phyloP scores from a whole-genome alignment of 2,329 filamentous ascomycete species.

The Hymenoscyphus fraxineus region DNA sequence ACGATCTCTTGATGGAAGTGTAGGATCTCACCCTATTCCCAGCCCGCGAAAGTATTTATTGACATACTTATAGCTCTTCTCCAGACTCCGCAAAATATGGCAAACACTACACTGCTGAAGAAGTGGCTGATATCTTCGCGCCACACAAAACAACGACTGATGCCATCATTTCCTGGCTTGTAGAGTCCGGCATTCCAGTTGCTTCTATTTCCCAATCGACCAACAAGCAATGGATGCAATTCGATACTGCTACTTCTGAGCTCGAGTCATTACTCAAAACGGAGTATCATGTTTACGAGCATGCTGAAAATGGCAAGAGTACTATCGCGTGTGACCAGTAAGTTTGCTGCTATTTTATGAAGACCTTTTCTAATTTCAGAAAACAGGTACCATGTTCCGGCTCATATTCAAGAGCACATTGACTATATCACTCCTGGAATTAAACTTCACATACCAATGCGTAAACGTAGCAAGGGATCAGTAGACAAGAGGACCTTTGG shows the following conservation, averaged over 20 bases:
- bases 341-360: neutral
- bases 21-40: slow-evolving; percentile 11
- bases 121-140: slow-evolving; percentile 42
- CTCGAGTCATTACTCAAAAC: slow-evolving; percentile 51
- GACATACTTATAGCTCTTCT: slow-evolving; percentile 31
- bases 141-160: slow-evolving; percentile 43
- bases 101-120: slow-evolving; percentile 42
- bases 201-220: slow-evolving; percentile 46
- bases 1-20: slow-evolving; percentile 42
- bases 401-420: slow-evolving; percentile 27
- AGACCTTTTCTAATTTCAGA: neutral
- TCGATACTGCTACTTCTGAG: slow-evolving; percentile 34
- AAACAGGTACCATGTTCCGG: slow-evolving; percentile 28
- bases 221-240: slow-evolving; percentile 31
- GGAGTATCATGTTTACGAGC: slow-evolving; percentile 40
- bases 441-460: slow-evolving; percentile 42
- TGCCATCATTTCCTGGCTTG: slow-evolving; percentile 51
- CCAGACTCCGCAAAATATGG: slow-evolving; percentile 45
- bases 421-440: slow-evolving; percentile 34
- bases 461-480: slow-evolving; percentile 29
- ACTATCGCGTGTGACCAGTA: slow-evolving; percentile 27
- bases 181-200: slow-evolving; percentile 46
- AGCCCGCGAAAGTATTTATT: neutral
- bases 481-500: slow-evolving; percentile 23
- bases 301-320: slow-evolving; percentile 48